Conservation (phyloP, 169 alveolate genomes). For the Plasmodium reichenowi region DNA sequence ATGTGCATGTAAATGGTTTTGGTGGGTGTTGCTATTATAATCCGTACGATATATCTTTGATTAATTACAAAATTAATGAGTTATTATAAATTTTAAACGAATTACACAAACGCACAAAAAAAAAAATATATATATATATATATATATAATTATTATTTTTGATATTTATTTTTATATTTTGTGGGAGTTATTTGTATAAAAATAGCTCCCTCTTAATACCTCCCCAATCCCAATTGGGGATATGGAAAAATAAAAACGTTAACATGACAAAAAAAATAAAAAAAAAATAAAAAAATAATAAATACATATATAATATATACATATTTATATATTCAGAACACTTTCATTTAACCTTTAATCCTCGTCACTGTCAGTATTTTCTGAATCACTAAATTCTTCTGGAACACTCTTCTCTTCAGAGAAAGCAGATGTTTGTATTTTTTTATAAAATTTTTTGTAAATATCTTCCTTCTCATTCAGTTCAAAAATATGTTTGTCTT, state of each 20-base stretch:
- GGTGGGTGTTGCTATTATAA: constrained; percentile 67
- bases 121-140: not conserved
- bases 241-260: too few relatives aligned
- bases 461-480: constrained; percentile 1
- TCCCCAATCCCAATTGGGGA: too few relatives aligned
- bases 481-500: constrained; percentile 13
- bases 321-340: too few relatives aligned
- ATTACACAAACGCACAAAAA: not conserved
- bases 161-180: constrained; percentile 1
- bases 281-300: too few relatives aligned
- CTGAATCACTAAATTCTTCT: constrained; percentile 48
- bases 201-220: too few relatives aligned
- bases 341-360: not conserved
- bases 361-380: constrained; percentile 60
- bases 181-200: not conserved
- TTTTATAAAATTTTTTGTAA: constrained; percentile 32
- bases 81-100: not conserved
- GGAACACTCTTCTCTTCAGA: not conserved
- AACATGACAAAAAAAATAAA: too few relatives aligned
- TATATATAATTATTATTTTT: not conserved
- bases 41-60: constrained; percentile 48
- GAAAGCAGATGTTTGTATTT: not conserved
- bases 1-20: constrained; percentile 36
- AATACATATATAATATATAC: too few relatives aligned
- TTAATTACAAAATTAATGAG: constrained; percentile 14